These are phyloP conservation scores for Eragrostis nindensis DNA, from an alignment of 176 grass and related monocot species.

Conservation along the genomic window DNA sequence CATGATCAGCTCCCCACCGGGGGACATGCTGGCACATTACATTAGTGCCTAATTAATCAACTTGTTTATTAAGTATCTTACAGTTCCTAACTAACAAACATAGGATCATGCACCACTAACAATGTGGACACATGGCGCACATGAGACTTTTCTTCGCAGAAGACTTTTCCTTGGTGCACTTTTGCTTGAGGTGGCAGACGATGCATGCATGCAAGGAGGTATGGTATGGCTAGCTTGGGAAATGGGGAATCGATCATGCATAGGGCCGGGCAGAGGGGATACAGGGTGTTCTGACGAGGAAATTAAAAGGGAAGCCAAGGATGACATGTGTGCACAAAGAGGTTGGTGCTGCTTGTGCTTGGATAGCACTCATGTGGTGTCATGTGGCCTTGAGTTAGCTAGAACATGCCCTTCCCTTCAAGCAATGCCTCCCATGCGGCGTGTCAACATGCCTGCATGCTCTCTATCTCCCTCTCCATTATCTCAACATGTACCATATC, in stretches of 20 bases:
- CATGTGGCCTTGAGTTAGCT: slow-evolving; percentile 51
- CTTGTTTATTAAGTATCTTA: too few relatives aligned
- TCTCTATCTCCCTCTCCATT: not conserved
- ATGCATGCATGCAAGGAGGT: too few relatives aligned
- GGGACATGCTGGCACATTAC: slow-evolving; percentile 49
- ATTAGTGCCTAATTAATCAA: not conserved
- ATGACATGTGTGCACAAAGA: not conserved
- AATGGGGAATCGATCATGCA: slow-evolving; percentile 12
- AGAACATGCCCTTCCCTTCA: slow-evolving; percentile 49
- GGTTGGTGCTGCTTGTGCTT: slow-evolving; percentile 6
- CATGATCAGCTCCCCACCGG: slow-evolving; percentile 48
- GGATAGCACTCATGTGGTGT: slow-evolving; percentile 40
- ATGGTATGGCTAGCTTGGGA: not conserved
- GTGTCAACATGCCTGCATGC: slow-evolving; percentile 24
- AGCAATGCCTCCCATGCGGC: slow-evolving; percentile 41
- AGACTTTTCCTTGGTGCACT: slow-evolving; percentile 30
- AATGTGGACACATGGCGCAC: slow-evolving; percentile 16
- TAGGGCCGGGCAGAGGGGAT: not conserved
- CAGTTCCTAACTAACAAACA: too few relatives aligned
- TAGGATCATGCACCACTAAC: not conserved
- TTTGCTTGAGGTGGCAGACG: slow-evolving; percentile 40
- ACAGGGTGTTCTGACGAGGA: slow-evolving; percentile 59
- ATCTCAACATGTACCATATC: not conserved
- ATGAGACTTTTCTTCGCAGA: slow-evolving; percentile 1
- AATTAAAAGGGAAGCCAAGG: not conserved